Base-by-base conservation (phyloP, 352 stramenopile species). In the Pseudoperonospora humuli region DNA sequence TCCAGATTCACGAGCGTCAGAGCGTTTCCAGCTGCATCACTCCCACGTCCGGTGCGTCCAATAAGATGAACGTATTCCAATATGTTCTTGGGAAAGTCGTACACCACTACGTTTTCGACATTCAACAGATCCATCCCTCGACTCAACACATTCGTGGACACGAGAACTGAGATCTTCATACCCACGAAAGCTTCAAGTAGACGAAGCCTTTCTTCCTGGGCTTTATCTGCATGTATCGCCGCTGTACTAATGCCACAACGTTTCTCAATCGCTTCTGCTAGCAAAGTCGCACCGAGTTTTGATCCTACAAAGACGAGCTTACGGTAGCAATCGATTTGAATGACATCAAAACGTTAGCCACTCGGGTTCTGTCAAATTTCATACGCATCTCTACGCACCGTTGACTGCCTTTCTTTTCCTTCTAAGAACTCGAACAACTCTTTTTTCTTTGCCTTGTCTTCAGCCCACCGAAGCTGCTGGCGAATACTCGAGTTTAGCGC, bases 291-390 rank as follows among this genome's bases (percentile, higher is more conserved):
- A 3, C 75, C 78, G 29, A 61, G 26, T 47, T 70, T 78, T 6
- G 78, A 90, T 15, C 63, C 60, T 5, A 90, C 78, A 54, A 87
- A 90, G 18, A 90, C 72, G 20, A 90, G 54, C 78, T 89, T 20
- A 15, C 20, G 33, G 24, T 23, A 50, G 8, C 23, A 45, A 20
- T 11, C 51, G 26, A 17, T 50, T 45, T 13, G 36, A 7, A 46
- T 14, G 13, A 35, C 14, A 31, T 28, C 18, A 47, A 24, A 21
- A 27, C 7, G 5, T 45, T 32, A 40, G 29, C 23, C n/a, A 37
- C 14, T 27, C 23, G 7, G 27, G 9, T 14, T 18, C 23, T 11
- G n/a, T 25, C 37, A 45, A 5, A 21, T 2, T 33, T 3, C 9
- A 39, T 6, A n/a, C 15, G 7, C 33, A 15, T 20, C 11, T 15